Base-by-base conservation (phyloP, 2,329 filamentous ascomycete species). In the Epichloe baconii region DNA sequence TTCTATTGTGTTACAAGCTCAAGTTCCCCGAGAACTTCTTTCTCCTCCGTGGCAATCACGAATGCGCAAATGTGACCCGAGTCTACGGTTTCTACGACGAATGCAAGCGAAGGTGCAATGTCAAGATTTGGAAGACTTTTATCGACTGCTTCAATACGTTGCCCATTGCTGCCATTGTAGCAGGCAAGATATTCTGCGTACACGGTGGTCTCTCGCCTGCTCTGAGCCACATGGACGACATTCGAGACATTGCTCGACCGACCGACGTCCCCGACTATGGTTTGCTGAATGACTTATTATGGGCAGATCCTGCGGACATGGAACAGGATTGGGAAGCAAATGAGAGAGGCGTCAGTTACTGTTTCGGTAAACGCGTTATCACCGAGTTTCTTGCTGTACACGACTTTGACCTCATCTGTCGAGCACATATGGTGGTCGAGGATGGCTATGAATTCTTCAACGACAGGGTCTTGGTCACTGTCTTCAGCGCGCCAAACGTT, bases 361-460 rank as follows among this genome's bases (percentile, higher is more conserved):
- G 93, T 65, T 98, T 98, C 64, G 91, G 91, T 46, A 97, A 97
- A 69, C 93, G 94, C 63, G 91, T 98, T 57, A 97, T 98, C 55
- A 90, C 90, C 66, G 89, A 97, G 61, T 98, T 98, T 66, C 72
- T 98, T 56, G 85, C 89, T 53, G 82, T 86, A 51, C 93, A 98
- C 65, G 93, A 98, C 68, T 97, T 98, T 65, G 93, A 98, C 67
- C 74, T 98, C 48, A 91, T 98, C 49, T 98, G 93, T 66, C 84
- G 93, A 58, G 93, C 93, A 47, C 93, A 98, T 71, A 97, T 97
- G 93, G 93, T 98, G 49, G 93, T 98, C 21, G 93, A 98, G 68
- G 93, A 98, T 65, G 93, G 93, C 11, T 98, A 98, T 68, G 93
- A 98, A 63, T 98, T 98, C 68, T 98, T 97, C 68, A 95, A 87